phyloP scores from a whole-genome alignment of 1,284 basidiomycete species.

The Irpex sp. region DNA sequence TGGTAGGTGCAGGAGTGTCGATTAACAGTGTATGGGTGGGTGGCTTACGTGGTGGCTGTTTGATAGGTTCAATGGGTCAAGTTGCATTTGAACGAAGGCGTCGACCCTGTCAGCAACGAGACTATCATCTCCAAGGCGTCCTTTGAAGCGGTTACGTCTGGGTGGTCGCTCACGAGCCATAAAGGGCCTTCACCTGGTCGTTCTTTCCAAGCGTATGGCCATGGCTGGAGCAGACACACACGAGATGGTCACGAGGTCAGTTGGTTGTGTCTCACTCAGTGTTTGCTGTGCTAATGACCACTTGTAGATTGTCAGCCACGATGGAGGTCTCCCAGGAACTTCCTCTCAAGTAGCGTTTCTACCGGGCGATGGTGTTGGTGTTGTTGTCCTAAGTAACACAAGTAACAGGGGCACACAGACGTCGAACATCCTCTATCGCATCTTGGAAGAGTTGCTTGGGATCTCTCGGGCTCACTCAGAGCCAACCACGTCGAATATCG shows the following conservation, averaged over 20 bases:
- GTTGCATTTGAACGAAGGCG: conserved; percentile 39
- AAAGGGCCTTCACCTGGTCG: conserved; percentile 2
- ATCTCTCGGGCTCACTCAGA: background rate
- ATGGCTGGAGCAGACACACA: conserved; percentile 36
- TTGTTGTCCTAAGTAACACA: conserved; percentile 34
- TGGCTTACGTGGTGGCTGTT: background rate
- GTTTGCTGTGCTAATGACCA: background rate
- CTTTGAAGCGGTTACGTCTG: conserved; percentile 35
- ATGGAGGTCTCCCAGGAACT: conserved; percentile 36
- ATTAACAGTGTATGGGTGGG: background rate
- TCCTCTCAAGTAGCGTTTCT: conserved; percentile 27
- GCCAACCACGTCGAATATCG: background rate
- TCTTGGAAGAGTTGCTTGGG: background rate
- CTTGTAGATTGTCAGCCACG: conserved; percentile 34
- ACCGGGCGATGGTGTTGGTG: conserved; percentile 28
- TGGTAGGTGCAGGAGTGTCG: conserved; percentile 23
- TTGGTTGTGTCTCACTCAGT: background rate
- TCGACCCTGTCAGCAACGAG: conserved; percentile 36
- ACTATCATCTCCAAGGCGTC: conserved; percentile 36
- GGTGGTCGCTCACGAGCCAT: conserved; percentile 20
- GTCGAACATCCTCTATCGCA: background rate
- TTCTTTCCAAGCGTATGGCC: conserved; percentile 34
- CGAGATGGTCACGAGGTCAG: conserved; percentile 36
- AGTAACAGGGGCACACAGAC: conserved; percentile 15
- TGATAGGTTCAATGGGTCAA: conserved; percentile 38